Base-by-base conservation (phyloP, 2,329 filamentous ascomycete species). In the Lachnellula willkommii region DNA sequence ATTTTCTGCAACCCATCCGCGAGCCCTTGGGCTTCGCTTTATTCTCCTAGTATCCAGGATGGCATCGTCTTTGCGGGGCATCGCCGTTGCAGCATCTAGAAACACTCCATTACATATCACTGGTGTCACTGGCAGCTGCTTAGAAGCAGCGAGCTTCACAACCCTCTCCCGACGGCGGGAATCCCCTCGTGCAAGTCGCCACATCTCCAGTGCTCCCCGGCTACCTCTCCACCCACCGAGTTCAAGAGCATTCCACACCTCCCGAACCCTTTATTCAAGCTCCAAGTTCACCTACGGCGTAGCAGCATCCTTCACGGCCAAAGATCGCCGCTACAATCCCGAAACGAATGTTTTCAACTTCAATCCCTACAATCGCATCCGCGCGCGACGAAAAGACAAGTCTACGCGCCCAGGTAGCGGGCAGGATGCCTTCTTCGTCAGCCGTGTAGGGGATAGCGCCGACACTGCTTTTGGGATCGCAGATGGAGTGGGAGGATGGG, bases 401-500 rank as follows among this genome's bases (percentile, higher is more conserved):
- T 77, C 75, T 63, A 79, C 76, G 60, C 83, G 88, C 24, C 89
- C 87, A 50, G 87, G 84, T 56, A 94, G 89, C 50, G 94, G 94
- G 15, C 92, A 99, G 73, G 94, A 99, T 79, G 90, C 94, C 56
- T 97, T 96, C 76, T 99, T 99, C 73, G 87, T 94, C 65, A 83
- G 88, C 68, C 83, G 85, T 24, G 77, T 96, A n/a, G 89, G 88
- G 51, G 82, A 84, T 60, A 81, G 80, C 1, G 79, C 84, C 39
- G 79, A 84, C 42, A 81, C 96, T 11, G 90, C 92, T 0, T 87
- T 99, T 64, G 94, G 90, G 17, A 83, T 99, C 24, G 91, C 92
- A 52, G 94, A 99, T 70, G 94, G 94, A 11, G 94, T 99, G 0
- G 94, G 94, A 48, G 94, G 94, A 37, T 99, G 94, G 92, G 84